Evolutionary conservation across 345 rosid species (phyloP).

Genomic region (Salix koriyanagi): DNA sequence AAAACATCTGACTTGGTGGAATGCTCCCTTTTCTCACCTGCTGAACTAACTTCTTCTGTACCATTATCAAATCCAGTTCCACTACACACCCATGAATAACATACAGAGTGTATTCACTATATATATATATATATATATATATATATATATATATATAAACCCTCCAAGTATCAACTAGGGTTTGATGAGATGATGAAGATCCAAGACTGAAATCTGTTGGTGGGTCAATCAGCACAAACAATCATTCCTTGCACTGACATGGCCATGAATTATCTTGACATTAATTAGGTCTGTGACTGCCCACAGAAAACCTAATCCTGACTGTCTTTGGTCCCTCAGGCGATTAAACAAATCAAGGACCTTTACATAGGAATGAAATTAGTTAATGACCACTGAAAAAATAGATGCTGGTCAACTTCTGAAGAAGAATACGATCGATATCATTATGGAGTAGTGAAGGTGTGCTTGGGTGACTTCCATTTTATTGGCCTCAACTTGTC

Average conservation of each 20-base stretch:
- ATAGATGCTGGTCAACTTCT: background rate
- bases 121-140: too few species aligned
- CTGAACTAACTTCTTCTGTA: background rate
- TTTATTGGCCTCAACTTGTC: conserved; percentile 4
- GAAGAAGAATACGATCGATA: background rate
- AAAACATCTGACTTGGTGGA: background rate
- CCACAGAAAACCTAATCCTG: background rate
- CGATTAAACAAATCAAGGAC: background rate
- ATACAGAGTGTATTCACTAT: too few species aligned
- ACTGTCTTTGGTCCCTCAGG: background rate
- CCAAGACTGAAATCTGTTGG: background rate
- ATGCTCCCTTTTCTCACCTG: background rate
- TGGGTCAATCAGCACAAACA: background rate
- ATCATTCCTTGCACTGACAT: background rate
- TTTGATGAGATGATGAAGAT: background rate
- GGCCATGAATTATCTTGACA: background rate
- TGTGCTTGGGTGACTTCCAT: background rate
- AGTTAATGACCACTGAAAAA: too few species aligned
- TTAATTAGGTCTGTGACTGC: too few species aligned
- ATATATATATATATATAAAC: too few species aligned
- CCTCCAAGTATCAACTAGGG: too few species aligned
- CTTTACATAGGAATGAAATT: background rate
- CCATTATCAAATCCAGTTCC: too few species aligned
- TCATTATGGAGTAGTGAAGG: background rate
- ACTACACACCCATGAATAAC: too few species aligned